Evolutionary conservation across 2,329 filamentous ascomycete genomes (phyloP).

Genomic region (Beauveria pseudobassiana): DNA sequence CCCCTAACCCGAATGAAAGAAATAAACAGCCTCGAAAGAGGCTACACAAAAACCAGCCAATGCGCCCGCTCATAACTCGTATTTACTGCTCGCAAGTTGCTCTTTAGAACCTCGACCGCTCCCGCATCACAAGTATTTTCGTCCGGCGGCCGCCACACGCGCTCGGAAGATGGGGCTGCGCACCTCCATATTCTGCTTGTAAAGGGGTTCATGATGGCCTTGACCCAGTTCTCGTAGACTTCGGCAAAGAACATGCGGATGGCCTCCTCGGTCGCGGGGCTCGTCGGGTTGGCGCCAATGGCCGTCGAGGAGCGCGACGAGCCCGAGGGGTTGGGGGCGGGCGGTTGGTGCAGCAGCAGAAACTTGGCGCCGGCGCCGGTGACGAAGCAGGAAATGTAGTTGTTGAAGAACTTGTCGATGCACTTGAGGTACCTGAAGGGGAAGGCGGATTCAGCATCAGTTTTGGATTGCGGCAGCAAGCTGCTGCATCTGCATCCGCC

Average conservation of each 20-base stretch:
- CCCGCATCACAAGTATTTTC: slow-evolving; percentile 69
- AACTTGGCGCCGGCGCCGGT: slow-evolving; percentile 91
- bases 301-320: slow-evolving; percentile 56
- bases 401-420: slow-evolving; percentile 94
- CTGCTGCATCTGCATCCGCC: background rate
- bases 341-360: slow-evolving; percentile 83
- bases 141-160: slow-evolving; percentile 77
- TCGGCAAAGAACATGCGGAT: slow-evolving; percentile 92
- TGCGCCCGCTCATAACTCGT: background rate
- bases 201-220: slow-evolving; percentile 95
- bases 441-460: background rate
- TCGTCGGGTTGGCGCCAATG: slow-evolving; percentile 76
- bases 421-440: slow-evolving; percentile 81
- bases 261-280: slow-evolving; percentile 88
- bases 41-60: background rate
- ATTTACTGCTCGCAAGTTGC: too few species aligned
- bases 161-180: slow-evolving; percentile 78
- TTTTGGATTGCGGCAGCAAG: background rate
- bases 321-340: slow-evolving; percentile 29
- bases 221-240: slow-evolving; percentile 94
- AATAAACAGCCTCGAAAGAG: background rate
- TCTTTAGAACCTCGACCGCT: too few species aligned
- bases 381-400: slow-evolving; percentile 90
- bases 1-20: background rate
- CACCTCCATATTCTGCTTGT: slow-evolving; percentile 75